Conservation (phyloP, 2,329 filamentous ascomycete genomes). For the Knoxdaviesia capensis region DNA sequence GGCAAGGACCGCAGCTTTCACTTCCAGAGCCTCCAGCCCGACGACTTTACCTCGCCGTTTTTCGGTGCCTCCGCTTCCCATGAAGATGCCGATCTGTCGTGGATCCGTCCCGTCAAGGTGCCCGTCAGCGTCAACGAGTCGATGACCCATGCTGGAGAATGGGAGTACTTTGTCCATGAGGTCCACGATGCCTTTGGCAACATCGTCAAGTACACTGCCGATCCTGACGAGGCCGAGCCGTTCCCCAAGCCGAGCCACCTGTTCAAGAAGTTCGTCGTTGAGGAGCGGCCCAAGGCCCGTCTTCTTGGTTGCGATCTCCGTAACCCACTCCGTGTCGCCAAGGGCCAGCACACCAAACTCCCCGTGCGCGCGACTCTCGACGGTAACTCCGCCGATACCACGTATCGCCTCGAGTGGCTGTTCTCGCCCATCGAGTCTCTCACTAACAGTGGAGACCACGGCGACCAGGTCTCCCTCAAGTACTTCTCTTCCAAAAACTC, state of each 20-base stretch:
- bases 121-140: constrained; percentile 79
- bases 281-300: constrained; percentile 60
- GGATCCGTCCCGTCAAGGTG: constrained; percentile 60
- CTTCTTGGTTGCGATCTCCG: constrained; percentile 61
- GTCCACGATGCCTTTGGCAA: constrained; percentile 86
- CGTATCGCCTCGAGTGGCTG: constrained; percentile 58
- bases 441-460: constrained; percentile 49
- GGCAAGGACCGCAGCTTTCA: constrained; percentile 66
- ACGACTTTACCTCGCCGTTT: constrained; percentile 63
- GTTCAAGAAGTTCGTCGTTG: constrained; percentile 62
- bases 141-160: constrained; percentile 56
- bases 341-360: constrained; percentile 44
- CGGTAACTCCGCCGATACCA: constrained; percentile 45
- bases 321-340: constrained; percentile 65
- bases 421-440: constrained; percentile 60
- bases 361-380: constrained; percentile 31
- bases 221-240: constrained; percentile 47
- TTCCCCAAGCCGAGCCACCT: constrained; percentile 41
- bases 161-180: constrained; percentile 82
- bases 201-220: constrained; percentile 49
- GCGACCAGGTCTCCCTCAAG: constrained; percentile 34
- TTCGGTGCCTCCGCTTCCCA: constrained; percentile 42
- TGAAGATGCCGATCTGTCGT: constrained; percentile 41
- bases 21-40: constrained; percentile 84
- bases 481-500: constrained; percentile 40